These are phyloP conservation scores for Hemerocallis citrina DNA, from an alignment of 106 monocot species.

Conservation along the genomic window DNA sequence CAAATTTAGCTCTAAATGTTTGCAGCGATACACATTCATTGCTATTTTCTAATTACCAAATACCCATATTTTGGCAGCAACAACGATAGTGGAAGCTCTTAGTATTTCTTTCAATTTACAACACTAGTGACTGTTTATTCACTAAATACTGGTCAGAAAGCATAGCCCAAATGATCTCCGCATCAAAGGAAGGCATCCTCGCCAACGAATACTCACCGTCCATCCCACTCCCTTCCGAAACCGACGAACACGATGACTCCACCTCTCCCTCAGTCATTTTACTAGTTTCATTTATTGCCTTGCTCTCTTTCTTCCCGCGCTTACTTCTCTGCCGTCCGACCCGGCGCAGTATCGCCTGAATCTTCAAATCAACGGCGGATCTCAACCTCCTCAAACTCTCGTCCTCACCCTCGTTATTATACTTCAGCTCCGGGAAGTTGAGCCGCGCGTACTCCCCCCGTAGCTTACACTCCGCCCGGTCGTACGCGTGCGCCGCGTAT, in stretches of 20 bases:
- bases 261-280: neutral
- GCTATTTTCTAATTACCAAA: too few species aligned
- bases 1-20: too few species aligned
- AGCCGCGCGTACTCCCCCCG: conserved; percentile 77
- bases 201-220: conserved; percentile 37
- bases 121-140: too few species aligned
- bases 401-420: conserved; percentile 6
- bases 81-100: too few species aligned
- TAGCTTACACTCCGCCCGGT: conserved; percentile 68
- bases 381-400: conserved; percentile 28
- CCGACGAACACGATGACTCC: conserved; percentile 2
- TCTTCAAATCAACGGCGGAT: conserved; percentile 62
- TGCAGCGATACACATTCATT: too few species aligned
- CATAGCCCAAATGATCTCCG: conserved; percentile 68
- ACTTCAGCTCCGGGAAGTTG: conserved; percentile 51
- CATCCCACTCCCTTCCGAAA: neutral
- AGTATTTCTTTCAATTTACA: too few species aligned
- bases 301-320: neutral
- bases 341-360: conserved; percentile 43
- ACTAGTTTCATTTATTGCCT: neutral
- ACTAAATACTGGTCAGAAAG: conserved; percentile 22
- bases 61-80: too few species aligned
- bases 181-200: conserved; percentile 66
- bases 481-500: conserved; percentile 67
- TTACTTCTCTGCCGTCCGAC: neutral